phyloP scores from a whole-genome alignment of 768 basidiomycete genomes.

The Lentinula sp. region DNA sequence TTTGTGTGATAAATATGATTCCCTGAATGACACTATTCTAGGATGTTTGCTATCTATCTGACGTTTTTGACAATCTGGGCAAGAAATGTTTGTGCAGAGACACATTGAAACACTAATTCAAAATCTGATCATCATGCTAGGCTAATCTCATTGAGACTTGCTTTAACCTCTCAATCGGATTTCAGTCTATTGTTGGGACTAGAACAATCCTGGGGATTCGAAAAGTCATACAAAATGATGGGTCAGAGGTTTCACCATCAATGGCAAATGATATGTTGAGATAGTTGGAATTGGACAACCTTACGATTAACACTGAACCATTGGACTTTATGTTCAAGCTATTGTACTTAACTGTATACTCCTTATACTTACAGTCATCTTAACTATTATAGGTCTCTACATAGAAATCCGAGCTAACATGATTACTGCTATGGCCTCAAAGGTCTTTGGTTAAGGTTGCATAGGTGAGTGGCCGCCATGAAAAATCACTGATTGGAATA shows the following conservation, averaged over 20 bases:
- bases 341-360: too few species aligned
- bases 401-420: too few species aligned
- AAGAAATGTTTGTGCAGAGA: background rate
- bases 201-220: background rate
- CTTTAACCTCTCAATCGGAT: background rate
- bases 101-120: background rate
- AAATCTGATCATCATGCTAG: constrained; percentile 5
- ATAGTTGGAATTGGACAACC: constrained; percentile 10
- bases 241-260: background rate
- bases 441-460: too few species aligned
- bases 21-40: background rate
- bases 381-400: too few species aligned
- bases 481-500: too few species aligned
- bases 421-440: too few species aligned
- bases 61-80: background rate
- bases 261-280: background rate
- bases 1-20: background rate
- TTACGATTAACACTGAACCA: too few species aligned
- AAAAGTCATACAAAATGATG: background rate
- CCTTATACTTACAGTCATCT: too few species aligned
- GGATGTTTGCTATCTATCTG: background rate
- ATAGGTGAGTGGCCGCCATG: too few species aligned
- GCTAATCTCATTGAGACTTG: background rate
- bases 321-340: too few species aligned
- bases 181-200: background rate